Evolutionary conservation across 495 filamentous ascomycete species (phyloP).

Genomic region (Rhizodiscina lignyota): DNA sequence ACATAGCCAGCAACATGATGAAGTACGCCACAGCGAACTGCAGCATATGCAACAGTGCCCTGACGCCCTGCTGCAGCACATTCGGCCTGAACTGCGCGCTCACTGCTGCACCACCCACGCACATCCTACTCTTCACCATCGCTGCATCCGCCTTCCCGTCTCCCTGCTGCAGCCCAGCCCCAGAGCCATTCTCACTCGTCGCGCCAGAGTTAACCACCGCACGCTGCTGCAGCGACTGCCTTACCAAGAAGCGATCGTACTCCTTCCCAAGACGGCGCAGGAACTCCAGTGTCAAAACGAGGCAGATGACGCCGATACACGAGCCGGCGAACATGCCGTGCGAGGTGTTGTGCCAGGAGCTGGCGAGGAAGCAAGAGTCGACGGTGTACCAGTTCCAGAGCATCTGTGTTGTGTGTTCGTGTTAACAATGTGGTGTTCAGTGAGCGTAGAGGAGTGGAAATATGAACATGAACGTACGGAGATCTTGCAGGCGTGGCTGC

Average conservation of each 20-base stretch:
- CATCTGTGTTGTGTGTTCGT: conserved; percentile 25
- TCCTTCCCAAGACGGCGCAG: conserved; percentile 34
- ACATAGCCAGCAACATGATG: conserved; percentile 35
- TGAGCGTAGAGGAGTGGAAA: background rate
- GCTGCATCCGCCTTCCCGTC: background rate
- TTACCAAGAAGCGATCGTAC: conserved; percentile 31
- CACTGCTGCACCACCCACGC: conserved; percentile 1
- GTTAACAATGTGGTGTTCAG: background rate
- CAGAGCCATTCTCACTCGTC: background rate
- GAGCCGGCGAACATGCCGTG: conserved; percentile 34
- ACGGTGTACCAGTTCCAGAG: conserved; percentile 43
- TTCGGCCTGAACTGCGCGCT: conserved; percentile 24
- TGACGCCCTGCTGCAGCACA: conserved; percentile 29
- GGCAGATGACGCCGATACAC: conserved; percentile 39
- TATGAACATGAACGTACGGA: conserved; percentile 8
- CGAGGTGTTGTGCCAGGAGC: conserved; percentile 29
- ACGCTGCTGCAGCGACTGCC: conserved; percentile 21
- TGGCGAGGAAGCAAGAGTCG: conserved; percentile 32
- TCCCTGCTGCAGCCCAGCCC: too few relatives aligned
- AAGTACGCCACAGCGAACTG: conserved; percentile 39
- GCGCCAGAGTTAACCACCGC: conserved; percentile 5
- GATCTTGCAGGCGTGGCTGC: conserved; percentile 15
- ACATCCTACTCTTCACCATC: background rate
- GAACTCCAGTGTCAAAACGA: conserved; percentile 34
- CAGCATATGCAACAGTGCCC: conserved; percentile 29